Percentiles rank a stretch among this genome's conserved stretches.
Conservation (phyloP, 208 protist genomes). For the Wallacemonas sp. region DNA sequence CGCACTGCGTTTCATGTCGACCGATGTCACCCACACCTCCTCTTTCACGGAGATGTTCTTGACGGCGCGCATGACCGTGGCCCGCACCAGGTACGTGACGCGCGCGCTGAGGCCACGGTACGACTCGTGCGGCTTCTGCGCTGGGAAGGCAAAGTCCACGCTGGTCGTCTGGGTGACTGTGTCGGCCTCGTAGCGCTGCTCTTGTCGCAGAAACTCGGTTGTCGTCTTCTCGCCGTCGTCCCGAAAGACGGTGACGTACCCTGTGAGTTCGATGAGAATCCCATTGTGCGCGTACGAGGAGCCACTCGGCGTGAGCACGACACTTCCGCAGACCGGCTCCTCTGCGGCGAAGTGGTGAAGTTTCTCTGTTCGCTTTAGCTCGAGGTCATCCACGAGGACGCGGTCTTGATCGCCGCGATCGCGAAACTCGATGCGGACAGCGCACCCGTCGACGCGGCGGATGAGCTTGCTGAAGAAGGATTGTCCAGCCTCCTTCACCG, state of each 20-base stretch:
- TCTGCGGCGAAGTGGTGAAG: conserved; percentile 50
- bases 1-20: conserved; percentile 47
- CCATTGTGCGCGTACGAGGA: conserved; percentile 61
- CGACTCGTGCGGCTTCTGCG: conserved; percentile 77
- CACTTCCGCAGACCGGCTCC: conserved; percentile 53
- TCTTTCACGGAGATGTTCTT: conserved; percentile 57
- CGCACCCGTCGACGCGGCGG: conserved; percentile 75
- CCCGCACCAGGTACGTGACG: conserved; percentile 70
- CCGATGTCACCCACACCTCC: conserved; percentile 76
- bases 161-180: conserved; percentile 34
- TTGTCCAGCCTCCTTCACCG: conserved; percentile 50
- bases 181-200: conserved; percentile 71
- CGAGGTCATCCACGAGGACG: conserved; percentile 39
- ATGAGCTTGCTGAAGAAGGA: conserved; percentile 67
- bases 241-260: conserved; percentile 34
- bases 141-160: conserved; percentile 76
- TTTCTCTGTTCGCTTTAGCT: conserved; percentile 18
- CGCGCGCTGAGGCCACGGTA: conserved; percentile 70
- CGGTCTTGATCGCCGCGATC: conserved; percentile 30
- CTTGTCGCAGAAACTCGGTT: conserved; percentile 57
- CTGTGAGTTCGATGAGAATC: conserved; percentile 69
- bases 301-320: conserved; percentile 59
- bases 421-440: conserved; percentile 55
- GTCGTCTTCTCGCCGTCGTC: conserved; percentile 14
- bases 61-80: conserved; percentile 58